Evolutionary conservation across 345 rosid species (phyloP).

Genomic region (Citropsis articulata): DNA sequence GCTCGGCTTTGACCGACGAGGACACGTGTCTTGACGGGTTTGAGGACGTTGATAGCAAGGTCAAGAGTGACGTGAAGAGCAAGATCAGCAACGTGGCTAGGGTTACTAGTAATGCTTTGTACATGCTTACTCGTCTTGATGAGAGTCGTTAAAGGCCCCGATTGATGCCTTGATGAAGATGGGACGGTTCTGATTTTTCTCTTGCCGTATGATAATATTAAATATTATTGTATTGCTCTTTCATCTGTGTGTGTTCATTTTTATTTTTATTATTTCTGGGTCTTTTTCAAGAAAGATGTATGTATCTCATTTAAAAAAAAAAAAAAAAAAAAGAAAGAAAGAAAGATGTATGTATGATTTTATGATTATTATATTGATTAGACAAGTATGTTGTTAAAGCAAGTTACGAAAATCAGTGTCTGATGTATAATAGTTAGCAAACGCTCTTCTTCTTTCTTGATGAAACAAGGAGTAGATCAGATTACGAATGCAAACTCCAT

Average conservation of each 20-base stretch:
- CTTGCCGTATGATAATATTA: background rate
- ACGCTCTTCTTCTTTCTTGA: conserved; percentile 9
- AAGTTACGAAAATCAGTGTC: no score
- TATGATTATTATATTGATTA: no score
- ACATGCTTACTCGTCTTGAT: conserved; percentile 66
- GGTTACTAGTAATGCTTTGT: conserved; percentile 84
- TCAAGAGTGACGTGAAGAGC: conserved; percentile 43
- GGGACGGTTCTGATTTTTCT: conserved; percentile 12
- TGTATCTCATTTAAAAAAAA: no score
- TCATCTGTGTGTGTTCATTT: no score
- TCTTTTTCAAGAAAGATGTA: no score
- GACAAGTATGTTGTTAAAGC: no score
- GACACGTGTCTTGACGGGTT: conserved; percentile 94
- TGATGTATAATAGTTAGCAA: no score
- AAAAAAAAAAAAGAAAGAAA: no score
- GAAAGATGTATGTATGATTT: no score
- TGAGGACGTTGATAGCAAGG: conserved; percentile 32
- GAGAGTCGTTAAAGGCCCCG: conserved; percentile 30
- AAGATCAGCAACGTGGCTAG: conserved; percentile 60
- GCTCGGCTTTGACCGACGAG: conserved; percentile 80
- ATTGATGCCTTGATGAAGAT: conserved; percentile 21
- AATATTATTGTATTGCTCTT: no score
- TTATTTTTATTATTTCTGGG: no score
- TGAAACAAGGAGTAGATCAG: conserved; percentile 69
- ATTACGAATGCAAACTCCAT: conserved; percentile 31